Conservation (phyloP, 306 rosid species). For the Gillenia trifoliata region DNA sequence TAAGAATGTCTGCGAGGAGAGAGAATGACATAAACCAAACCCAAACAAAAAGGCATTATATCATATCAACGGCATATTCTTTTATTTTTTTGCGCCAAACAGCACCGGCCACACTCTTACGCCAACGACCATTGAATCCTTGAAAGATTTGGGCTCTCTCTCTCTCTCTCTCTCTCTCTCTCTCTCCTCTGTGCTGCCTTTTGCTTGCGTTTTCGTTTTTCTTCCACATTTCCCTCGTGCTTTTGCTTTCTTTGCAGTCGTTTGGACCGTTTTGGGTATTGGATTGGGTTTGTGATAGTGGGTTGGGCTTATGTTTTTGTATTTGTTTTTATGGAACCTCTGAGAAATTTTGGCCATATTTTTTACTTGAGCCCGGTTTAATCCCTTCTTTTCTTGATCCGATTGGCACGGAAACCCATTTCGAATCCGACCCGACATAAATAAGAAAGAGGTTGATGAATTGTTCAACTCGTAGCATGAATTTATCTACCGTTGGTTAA, state of each 20-base stretch:
- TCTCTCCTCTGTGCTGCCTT: too few relatives aligned
- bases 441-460: too few relatives aligned
- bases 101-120: not conserved
- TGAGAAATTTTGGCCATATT: not conserved
- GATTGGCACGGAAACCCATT: too few relatives aligned
- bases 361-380: not conserved
- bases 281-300: not conserved
- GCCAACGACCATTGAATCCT: not conserved
- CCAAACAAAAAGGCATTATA: not conserved
- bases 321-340: not conserved
- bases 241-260: not conserved
- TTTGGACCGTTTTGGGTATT: not conserved
- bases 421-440: too few relatives aligned
- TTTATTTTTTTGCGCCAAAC: not conserved
- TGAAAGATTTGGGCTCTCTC: not conserved
- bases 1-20: conserved; percentile 38
- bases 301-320: not conserved
- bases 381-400: too few relatives aligned
- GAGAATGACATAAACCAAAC: not conserved
- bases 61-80: conserved; percentile 19
- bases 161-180: too few relatives aligned
- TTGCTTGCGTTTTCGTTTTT: not conserved
- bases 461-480: too few relatives aligned
- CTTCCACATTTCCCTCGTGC: not conserved
- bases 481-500: too few relatives aligned